Evolutionary conservation across 2,329 filamentous ascomycete genomes (phyloP), one percentile per base, ranked within the genome.

Genomic region (Colletotrichum simmondsii): DNA sequence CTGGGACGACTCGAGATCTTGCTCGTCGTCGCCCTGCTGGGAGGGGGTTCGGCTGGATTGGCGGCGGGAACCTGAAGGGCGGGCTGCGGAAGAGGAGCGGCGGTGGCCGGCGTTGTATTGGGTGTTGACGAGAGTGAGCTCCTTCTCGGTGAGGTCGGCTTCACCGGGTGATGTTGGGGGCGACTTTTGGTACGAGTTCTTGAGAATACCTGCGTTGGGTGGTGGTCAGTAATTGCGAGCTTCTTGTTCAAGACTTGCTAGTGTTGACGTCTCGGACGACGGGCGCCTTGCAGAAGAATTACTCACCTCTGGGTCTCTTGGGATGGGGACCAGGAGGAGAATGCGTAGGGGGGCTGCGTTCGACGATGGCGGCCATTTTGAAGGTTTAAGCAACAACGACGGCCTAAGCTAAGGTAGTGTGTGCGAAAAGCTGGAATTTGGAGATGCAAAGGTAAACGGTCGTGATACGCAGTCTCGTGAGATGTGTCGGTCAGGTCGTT

Each of bases 51-150:
- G 84, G 73, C 83, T 83, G 1, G 93, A 95, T 76, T 92, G 92
- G 63, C 94, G 92, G 68, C 95, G 93, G n/a, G 92, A 93, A 10
- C 90, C 88, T 8, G 81, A 77, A 35, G 88, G 89, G 5, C 91
- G 90, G 2, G 91, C 88, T 30, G 90, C 90, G 2, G 94, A 96
- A 0, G 94, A 97, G 24, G 94, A 96, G 74, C 94, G 92, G 64
- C 94, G 93, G 76, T 93, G 94, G 42, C 97, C 97, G 58, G 97
- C 95, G 86, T 99, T 99, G 81, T 94, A 91, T 74, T 98, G 91
- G 1, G 97, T 99, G 85, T 99, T 99, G 82, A 95, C 92, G 73
- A 98, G 91, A 4, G 95, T 97, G 78, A 98, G 87, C 80, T 98
- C 97, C 85, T 97, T 97, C 76, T 95, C 92, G 4, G 90, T 91